These are phyloP conservation scores for Ganoderma sp. DNA, from an alignment of 1,284 basidiomycete genomes.

Conservation along the genomic window DNA sequence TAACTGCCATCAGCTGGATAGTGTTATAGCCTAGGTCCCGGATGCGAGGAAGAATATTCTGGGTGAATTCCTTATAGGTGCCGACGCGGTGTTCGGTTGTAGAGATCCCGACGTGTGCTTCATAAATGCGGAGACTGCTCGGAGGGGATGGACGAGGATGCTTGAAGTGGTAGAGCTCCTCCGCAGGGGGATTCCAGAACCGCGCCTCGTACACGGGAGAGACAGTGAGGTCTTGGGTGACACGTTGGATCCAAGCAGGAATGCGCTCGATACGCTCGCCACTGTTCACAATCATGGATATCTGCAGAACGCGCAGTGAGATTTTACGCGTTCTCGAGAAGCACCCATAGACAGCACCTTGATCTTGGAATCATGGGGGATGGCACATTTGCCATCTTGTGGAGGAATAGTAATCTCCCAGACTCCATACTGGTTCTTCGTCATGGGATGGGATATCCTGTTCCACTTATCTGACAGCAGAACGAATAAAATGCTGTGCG, in stretches of 20 bases:
- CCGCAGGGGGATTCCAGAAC: slow-evolving; percentile 95
- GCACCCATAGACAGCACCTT: slow-evolving; percentile 60
- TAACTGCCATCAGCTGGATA: slow-evolving; percentile 97
- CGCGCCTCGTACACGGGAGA: slow-evolving; percentile 95
- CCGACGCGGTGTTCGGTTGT: slow-evolving; percentile 87
- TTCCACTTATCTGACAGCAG: slow-evolving; percentile 80
- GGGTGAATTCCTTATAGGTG: slow-evolving; percentile 95
- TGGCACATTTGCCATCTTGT: slow-evolving; percentile 74
- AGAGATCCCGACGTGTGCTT: slow-evolving; percentile 98
- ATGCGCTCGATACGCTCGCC: slow-evolving; percentile 89
- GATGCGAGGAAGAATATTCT: slow-evolving; percentile 86
- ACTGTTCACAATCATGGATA: slow-evolving; percentile 82
- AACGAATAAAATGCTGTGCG: slow-evolving; percentile 6
- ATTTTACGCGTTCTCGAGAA: neutral
- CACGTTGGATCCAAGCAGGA: slow-evolving; percentile 93
- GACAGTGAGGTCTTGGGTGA: slow-evolving; percentile 90
- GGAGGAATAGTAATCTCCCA: slow-evolving; percentile 90
- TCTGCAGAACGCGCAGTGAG: slow-evolving; percentile 49
- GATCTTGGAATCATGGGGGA: slow-evolving; percentile 93
- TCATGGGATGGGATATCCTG: slow-evolving; percentile 85
- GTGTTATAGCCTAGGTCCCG: slow-evolving; percentile 93
- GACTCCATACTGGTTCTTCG: slow-evolving; percentile 87
- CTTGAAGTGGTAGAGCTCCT: slow-evolving; percentile 82
- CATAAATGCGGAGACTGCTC: slow-evolving; percentile 85
- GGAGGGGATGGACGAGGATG: slow-evolving; percentile 75